Base-by-base conservation (phyloP, 2,329 filamentous ascomycete genomes). In the Lachnellula suecica region DNA sequence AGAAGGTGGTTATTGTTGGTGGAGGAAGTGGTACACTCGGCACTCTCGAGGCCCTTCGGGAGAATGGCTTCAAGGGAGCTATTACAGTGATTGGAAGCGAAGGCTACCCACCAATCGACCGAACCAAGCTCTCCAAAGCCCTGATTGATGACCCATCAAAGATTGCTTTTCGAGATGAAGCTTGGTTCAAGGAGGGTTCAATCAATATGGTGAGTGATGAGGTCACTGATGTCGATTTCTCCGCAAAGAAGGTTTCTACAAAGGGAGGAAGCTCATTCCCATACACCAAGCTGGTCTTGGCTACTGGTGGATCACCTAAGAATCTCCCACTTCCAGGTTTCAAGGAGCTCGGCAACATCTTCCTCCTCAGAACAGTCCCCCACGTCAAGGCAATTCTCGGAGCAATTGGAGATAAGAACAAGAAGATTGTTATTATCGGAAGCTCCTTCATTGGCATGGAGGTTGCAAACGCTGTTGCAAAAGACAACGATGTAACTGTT, bases 361-460 rank as follows among this genome's bases (percentile, higher is more conserved):
- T 97, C 72, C 80, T 88, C 1, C 79, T 99, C 10, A 84, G 94
- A 49, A 85, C 78, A 10, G 77, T 95, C n/a, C 79, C 85, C 38
- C 86, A 97, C 66, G 83, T 86, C 1, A 83, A 92, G 68, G 79
- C 78, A 53, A 97, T 99, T 59, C 78, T 91, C 23, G 79, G 76
- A 1, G 90, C 91, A 6, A 88, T 96, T 43, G 91, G 91, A 25
- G 83, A 89, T 40, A 87, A 89, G 66, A 84, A 84, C 53, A 97
- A 96, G 79, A 97, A 96, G 71, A 84, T 99, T 60, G 91, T 96
- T 43, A 79, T 99, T 13, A 79, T 99, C 49, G 94, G 94, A 37
- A 93, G 88, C 53, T 96, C 91, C 1, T 99, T 99, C 71, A 99
- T 99, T 66, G 94, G 94, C 37, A 95, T 99, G 89, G 94, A 99